Evolutionary conservation across 495 filamentous ascomycete genomes (phyloP).

Genomic region (Melanomma pulvis-pyrius): DNA sequence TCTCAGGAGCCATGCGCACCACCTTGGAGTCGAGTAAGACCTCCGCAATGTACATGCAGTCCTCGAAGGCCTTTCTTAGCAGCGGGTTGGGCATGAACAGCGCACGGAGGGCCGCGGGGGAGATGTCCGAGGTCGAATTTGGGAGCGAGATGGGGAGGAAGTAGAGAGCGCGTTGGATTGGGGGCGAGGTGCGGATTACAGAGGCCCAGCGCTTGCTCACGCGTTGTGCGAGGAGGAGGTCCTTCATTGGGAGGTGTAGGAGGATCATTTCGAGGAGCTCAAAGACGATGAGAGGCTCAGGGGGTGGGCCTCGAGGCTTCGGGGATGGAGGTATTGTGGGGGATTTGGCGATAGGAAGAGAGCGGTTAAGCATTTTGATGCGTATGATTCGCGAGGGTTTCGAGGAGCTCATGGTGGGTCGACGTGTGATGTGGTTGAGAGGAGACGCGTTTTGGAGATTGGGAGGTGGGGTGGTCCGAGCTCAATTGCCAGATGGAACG

Average conservation of each 20-base stretch:
- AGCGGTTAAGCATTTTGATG: not conserved
- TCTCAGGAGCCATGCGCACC: not conserved
- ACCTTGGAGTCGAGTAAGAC: not conserved
- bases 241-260: constrained; percentile 19
- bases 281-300: constrained; percentile 8
- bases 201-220: constrained; percentile 13
- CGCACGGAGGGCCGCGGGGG: not conserved
- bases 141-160: constrained; percentile 1
- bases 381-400: not conserved
- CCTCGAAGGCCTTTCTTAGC: constrained; percentile 5
- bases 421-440: not conserved
- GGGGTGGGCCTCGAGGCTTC: not conserved
- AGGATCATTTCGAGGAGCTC: constrained; percentile 32
- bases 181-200: constrained; percentile 9
- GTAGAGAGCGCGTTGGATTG: constrained; percentile 23
- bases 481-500: too few relatives aligned
- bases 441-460: not conserved
- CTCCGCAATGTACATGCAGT: not conserved
- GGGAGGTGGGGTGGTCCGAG: not conserved
- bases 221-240: constrained; percentile 27
- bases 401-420: not conserved
- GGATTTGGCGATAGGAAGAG: not conserved
- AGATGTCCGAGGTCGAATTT: not conserved
- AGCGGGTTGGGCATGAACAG: constrained; percentile 12
- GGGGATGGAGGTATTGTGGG: not conserved